These are phyloP conservation scores for Exophiala alcalophila DNA, from an alignment of 2,329 filamentous ascomycete species.

Conservation along the genomic window DNA sequence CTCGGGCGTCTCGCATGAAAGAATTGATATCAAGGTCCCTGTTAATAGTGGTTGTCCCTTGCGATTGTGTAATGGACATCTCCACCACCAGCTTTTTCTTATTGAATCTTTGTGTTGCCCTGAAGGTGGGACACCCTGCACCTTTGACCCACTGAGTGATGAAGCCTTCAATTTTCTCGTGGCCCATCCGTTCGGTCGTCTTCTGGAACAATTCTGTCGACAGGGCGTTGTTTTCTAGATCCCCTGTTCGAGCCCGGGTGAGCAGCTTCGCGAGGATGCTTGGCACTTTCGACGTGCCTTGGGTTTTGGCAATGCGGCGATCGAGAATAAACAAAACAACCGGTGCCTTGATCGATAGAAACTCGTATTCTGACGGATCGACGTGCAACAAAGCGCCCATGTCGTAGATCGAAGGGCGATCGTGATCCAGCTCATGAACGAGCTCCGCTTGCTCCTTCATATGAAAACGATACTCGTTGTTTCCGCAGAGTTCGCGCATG, in stretches of 20 bases:
- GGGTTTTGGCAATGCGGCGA: conserved; percentile 82
- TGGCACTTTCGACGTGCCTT: conserved; percentile 76
- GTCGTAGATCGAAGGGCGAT: conserved; percentile 76
- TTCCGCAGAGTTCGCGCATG: conserved; percentile 84
- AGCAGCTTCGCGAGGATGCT: conserved; percentile 84
- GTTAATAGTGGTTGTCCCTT: conserved; percentile 55
- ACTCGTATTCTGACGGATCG: conserved; percentile 81
- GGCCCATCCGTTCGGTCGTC: conserved; percentile 82
- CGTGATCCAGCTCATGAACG: conserved; percentile 76
- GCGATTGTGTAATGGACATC: conserved; percentile 79
- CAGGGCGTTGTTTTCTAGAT: conserved; percentile 66
- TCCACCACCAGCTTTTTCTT: conserved; percentile 96
- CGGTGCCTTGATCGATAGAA: conserved; percentile 85
- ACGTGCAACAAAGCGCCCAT: conserved; percentile 75
- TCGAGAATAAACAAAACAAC: conserved; percentile 92
- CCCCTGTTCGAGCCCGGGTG: conserved; percentile 78
- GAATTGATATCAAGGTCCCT: conserved; percentile 65
- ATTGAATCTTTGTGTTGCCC: conserved; percentile 86
- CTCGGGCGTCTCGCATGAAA: conserved; percentile 82
- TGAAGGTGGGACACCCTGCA: conserved; percentile 83
- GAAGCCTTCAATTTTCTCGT: conserved; percentile 82
- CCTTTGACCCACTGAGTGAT: conserved; percentile 91
- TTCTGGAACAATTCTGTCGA: conserved; percentile 75
- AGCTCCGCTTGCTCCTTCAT: conserved; percentile 81
- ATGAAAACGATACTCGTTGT: conserved; percentile 89